Percentiles rank a stretch among this genome's conserved stretches.
phyloP scores from a whole-genome alignment of 352 stramenopile species.

The Thalassiosira exigua region DNA sequence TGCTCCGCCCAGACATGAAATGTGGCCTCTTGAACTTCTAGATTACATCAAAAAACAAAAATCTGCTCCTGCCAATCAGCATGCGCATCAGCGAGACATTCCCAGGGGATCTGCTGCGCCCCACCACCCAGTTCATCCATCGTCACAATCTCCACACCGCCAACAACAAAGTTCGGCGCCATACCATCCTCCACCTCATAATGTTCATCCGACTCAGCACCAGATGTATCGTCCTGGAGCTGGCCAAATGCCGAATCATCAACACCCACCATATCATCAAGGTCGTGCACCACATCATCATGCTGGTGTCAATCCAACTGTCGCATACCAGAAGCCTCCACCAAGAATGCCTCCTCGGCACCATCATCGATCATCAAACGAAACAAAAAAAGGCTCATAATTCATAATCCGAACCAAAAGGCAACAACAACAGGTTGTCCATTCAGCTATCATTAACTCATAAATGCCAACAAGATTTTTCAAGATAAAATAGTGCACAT shows the following conservation, averaged over 20 bases:
- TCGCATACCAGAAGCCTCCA: slow-evolving; percentile 2
- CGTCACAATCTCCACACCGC: slow-evolving; percentile 22
- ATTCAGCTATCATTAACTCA: not conserved
- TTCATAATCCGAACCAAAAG: not conserved
- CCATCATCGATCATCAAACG: slow-evolving; percentile 15
- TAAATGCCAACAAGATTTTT: not conserved
- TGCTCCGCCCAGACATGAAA: slow-evolving; percentile 63
- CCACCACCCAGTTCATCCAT: slow-evolving; percentile 4
- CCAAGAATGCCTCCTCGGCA: slow-evolving; percentile 2
- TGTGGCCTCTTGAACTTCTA: slow-evolving; percentile 82
- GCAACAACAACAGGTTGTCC: not conserved
- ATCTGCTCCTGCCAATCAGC: slow-evolving; percentile 5
- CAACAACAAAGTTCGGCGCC: slow-evolving; percentile 19
- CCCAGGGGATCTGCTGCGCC: slow-evolving; percentile 2
- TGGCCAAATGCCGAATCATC: slow-evolving; percentile 22
- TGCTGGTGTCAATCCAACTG: slow-evolving; percentile 11
- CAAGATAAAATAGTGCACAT: too few relatives aligned
- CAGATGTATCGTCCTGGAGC: slow-evolving; percentile 15
- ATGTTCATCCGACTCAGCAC: slow-evolving; percentile 24
- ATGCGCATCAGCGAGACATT: slow-evolving; percentile 4
- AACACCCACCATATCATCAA: slow-evolving; percentile 11
- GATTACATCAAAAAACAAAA: slow-evolving; percentile 68
- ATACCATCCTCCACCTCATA: slow-evolving; percentile 28
- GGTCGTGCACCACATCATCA: not conserved
- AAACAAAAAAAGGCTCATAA: slow-evolving; percentile 19